Conservation (phyloP, 2,329 filamentous ascomycete species). For the Aspergillus vadensis region DNA sequence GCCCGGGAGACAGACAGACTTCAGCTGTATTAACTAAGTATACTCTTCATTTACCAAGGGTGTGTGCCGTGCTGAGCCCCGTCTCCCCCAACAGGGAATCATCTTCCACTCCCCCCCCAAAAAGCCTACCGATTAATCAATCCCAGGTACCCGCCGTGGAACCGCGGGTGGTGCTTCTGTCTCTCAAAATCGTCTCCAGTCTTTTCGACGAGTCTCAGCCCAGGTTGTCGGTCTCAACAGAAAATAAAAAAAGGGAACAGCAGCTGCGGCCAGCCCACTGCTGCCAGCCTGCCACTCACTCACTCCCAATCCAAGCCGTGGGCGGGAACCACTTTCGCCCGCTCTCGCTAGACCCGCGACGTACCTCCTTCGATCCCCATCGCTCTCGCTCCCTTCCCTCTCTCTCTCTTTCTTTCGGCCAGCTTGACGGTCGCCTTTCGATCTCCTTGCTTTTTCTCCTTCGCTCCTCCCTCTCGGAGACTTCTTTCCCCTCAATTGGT, state of each 20-base stretch:
- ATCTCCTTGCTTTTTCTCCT: slow-evolving; percentile 1
- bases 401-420: slow-evolving; percentile 13
- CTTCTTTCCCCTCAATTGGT: slow-evolving; percentile 7
- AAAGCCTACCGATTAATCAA: background rate
- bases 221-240: background rate
- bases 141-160: slow-evolving; percentile 8
- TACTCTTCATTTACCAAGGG: no score
- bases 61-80: background rate
- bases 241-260: background rate
- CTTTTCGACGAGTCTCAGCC: background rate
- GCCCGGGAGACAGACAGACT: background rate
- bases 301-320: background rate
- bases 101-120: background rate
- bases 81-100: background rate
- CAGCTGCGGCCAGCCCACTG: background rate
- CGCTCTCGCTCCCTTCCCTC: background rate
- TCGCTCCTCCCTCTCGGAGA: background rate
- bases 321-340: slow-evolving; percentile 12
- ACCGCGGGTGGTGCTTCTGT: slow-evolving; percentile 2
- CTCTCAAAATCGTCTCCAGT: background rate
- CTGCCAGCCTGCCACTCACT: background rate
- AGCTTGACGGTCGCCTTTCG: slow-evolving; percentile 8
- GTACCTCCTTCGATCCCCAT: background rate
- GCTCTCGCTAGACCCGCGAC: slow-evolving; percentile 6
- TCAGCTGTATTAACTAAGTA: background rate